Conservation (phyloP, 75 land plant genomes). For the Larix kaempferi region DNA sequence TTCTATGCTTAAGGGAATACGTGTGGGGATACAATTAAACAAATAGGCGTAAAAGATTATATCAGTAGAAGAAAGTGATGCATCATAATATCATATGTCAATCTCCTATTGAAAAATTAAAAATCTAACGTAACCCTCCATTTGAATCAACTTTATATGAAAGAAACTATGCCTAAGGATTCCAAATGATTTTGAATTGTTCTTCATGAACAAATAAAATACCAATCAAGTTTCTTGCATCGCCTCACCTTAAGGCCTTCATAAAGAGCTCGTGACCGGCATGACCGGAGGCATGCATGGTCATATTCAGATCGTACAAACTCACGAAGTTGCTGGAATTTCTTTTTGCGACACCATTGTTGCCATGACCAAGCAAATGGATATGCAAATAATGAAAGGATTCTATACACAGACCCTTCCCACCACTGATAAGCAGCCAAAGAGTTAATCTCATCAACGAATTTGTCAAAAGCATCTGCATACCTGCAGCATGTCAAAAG, state of each 20-base stretch:
- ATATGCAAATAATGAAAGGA: conserved; percentile 74
- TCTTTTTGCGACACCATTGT: conserved; percentile 92
- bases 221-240: not conserved
- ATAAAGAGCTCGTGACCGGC: conserved; percentile 96
- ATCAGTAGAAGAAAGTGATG: too few relatives aligned
- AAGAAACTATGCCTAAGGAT: not conserved
- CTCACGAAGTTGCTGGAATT: conserved; percentile 83
- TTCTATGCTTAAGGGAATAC: too few relatives aligned
- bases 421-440: conserved; percentile 97
- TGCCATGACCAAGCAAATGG: conserved; percentile 98
- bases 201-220: not conserved
- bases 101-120: too few relatives aligned
- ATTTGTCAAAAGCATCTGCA: conserved; percentile 89
- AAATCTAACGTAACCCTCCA: not conserved
- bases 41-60: too few relatives aligned
- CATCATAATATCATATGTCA: too few relatives aligned
- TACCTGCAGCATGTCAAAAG: conserved; percentile 51
- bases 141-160: not conserved
- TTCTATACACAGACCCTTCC: conserved; percentile 93
- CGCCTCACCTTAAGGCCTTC: conserved; percentile 90
- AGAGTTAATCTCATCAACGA: conserved; percentile 93
- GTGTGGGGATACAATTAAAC: too few relatives aligned
- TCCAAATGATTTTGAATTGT: not conserved
- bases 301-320: conserved; percentile 97
- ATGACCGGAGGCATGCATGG: conserved; percentile 93